Conservation (phyloP, 2,329 filamentous ascomycete genomes). For the Pseudocercospora vitis region DNA sequence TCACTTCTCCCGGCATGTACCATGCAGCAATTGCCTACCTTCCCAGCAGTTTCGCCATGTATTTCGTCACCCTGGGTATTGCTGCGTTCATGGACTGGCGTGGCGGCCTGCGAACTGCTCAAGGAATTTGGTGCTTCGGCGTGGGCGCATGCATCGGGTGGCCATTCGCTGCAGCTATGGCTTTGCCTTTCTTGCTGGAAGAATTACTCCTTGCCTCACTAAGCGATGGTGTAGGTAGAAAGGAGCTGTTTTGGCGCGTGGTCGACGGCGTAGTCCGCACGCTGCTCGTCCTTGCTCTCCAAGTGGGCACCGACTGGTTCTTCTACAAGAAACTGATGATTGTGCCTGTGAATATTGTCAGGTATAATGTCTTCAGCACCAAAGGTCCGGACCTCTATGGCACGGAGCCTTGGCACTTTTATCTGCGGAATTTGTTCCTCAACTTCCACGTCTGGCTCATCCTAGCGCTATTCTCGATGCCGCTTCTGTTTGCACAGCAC, state of each 20-base stretch:
- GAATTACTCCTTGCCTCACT: slow-evolving; percentile 61
- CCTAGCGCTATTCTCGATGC: slow-evolving; percentile 71
- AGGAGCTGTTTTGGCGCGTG: slow-evolving; percentile 63
- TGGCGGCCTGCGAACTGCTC: slow-evolving; percentile 73
- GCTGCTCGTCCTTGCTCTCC: slow-evolving; percentile 65
- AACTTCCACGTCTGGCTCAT: slow-evolving; percentile 97
- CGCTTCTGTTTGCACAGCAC: slow-evolving; percentile 74
- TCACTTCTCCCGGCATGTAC: slow-evolving; percentile 87
- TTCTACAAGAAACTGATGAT: slow-evolving; percentile 79
- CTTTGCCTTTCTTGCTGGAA: slow-evolving; percentile 76
- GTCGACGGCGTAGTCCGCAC: slow-evolving; percentile 67
- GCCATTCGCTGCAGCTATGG: slow-evolving; percentile 87
- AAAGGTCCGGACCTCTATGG: slow-evolving; percentile 85
- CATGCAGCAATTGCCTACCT: slow-evolving; percentile 84
- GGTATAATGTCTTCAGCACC: slow-evolving; percentile 87
- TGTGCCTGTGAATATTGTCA: slow-evolving; percentile 88
- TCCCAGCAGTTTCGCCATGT: slow-evolving; percentile 97
- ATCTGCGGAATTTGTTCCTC: slow-evolving; percentile 82
- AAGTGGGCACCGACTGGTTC: slow-evolving; percentile 75
- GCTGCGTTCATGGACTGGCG: slow-evolving; percentile 89
- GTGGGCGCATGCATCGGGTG: slow-evolving; percentile 83
- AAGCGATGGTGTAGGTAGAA: slow-evolving; percentile 40
- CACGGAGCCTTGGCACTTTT: slow-evolving; percentile 95
- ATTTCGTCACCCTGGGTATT: slow-evolving; percentile 80
- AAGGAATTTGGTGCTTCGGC: slow-evolving; percentile 88